Conservation (phyloP, 495 filamentous ascomycete species). For the Penicillium fimorum region DNA sequence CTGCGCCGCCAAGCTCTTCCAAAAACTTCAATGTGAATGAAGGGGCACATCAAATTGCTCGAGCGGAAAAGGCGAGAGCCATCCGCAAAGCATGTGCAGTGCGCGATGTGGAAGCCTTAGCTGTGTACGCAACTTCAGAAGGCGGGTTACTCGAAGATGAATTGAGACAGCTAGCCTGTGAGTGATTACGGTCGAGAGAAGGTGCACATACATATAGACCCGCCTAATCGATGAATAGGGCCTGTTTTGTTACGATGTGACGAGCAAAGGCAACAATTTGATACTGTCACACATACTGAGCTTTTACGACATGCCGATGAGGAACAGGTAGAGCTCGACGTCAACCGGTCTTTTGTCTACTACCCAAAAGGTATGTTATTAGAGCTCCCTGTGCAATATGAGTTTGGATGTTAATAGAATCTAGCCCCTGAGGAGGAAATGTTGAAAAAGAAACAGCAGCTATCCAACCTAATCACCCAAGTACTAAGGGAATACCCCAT, state of each 20-base stretch:
- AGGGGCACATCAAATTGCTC: constrained; percentile 2
- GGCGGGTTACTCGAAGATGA: constrained; percentile 79
- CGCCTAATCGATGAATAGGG: constrained; percentile 54
- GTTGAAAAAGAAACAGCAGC: constrained; percentile 61
- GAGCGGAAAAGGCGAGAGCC: constrained; percentile 34
- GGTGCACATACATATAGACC: background rate
- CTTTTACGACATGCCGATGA: constrained; percentile 77
- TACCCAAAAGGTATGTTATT: constrained; percentile 72
- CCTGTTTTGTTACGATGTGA: constrained; percentile 70
- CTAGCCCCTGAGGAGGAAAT: constrained; percentile 55
- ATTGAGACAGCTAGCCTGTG: constrained; percentile 82
- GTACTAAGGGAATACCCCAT: constrained; percentile 78
- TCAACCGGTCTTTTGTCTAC: constrained; percentile 94
- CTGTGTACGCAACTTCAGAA: constrained; percentile 63
- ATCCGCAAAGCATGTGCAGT: constrained; percentile 69
- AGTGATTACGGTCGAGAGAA: constrained; percentile 37
- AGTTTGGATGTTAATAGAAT: constrained; percentile 7
- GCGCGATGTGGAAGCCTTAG: constrained; percentile 60
- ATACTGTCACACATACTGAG: constrained; percentile 46
- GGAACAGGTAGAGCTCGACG: constrained; percentile 84
- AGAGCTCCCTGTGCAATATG: background rate
- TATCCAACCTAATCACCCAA: constrained; percentile 72
- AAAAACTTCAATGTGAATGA: background rate
- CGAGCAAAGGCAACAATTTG: constrained; percentile 16
- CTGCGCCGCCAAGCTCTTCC: too few species aligned